These are phyloP conservation scores for Pichia sp. DNA, from an alignment of 1,139 yeast genomes.

Conservation along the genomic window DNA sequence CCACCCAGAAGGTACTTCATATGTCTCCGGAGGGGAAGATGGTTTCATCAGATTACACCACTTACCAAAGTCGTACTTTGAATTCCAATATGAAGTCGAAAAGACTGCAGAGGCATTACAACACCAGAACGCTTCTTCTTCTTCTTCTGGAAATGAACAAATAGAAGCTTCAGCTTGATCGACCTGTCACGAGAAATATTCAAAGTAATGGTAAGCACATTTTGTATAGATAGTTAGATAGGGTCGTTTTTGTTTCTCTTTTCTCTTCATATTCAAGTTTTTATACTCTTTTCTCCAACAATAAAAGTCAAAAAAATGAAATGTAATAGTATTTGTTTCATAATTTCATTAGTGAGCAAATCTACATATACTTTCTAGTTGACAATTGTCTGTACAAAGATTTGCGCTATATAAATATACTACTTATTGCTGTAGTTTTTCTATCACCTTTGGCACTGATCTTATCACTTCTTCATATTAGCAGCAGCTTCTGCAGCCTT, in stretches of 20 bases:
- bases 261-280: constrained; percentile 7
- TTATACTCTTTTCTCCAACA: constrained; percentile 3
- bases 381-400: no score
- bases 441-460: no score
- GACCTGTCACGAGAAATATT: neutral
- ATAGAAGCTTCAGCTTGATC: constrained; percentile 18
- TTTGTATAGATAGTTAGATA: neutral
- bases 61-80: constrained; percentile 88
- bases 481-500: constrained; percentile 41
- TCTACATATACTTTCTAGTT: neutral
- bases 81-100: constrained; percentile 89
- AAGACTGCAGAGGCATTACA: constrained; percentile 53
- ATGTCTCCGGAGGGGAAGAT: constrained; percentile 97
- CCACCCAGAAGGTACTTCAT: constrained; percentile 91
- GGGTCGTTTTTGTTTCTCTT: neutral
- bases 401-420: neutral
- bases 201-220: neutral
- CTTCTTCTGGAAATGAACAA: constrained; percentile 11
- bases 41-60: constrained; percentile 93
- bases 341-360: constrained; percentile 1
- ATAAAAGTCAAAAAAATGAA: neutral
- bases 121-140: constrained; percentile 18
- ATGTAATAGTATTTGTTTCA: neutral
- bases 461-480: constrained; percentile 7
- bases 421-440: no score